Conservation (phyloP, 495 filamentous ascomycete species). For the Podospora pseudocomata region DNA sequence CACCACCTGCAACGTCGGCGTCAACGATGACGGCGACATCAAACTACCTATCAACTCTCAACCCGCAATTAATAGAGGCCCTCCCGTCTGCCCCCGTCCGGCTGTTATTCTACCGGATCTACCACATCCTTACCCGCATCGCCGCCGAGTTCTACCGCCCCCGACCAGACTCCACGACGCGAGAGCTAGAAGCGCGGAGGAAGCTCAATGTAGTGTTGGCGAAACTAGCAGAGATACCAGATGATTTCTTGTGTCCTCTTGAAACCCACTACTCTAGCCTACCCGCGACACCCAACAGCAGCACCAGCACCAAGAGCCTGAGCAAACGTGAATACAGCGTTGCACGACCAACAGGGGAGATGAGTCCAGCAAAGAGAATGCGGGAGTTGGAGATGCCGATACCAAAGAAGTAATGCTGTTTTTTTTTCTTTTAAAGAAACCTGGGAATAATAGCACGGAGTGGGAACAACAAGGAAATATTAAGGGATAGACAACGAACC, state of each 20-base stretch:
- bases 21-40: conserved; percentile 1
- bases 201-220: conserved; percentile 37
- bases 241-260: conserved; percentile 13
- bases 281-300: neutral
- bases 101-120: conserved; percentile 48
- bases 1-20: neutral
- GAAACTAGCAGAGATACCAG: conserved; percentile 36
- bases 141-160: conserved; percentile 50
- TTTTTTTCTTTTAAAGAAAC: neutral
- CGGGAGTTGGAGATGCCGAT: conserved; percentile 8
- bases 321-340: neutral
- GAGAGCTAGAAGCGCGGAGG: conserved; percentile 46
- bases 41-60: neutral
- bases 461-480: too few species aligned
- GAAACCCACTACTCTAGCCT: neutral
- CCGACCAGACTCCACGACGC: conserved; percentile 37
- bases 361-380: conserved; percentile 33
- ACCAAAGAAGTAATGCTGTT: conserved; percentile 5
- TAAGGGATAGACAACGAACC: neutral
- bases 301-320: conserved; percentile 12
- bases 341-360: conserved; percentile 31
- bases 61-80: conserved; percentile 36
- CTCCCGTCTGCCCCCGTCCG: conserved; percentile 32
- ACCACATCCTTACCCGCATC: conserved; percentile 43
- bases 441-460: neutral